Percentiles rank a stretch among this genome's conserved stretches.
Conservation (phyloP, 139 green algal genomes). For the Asterochloris erici region DNA sequence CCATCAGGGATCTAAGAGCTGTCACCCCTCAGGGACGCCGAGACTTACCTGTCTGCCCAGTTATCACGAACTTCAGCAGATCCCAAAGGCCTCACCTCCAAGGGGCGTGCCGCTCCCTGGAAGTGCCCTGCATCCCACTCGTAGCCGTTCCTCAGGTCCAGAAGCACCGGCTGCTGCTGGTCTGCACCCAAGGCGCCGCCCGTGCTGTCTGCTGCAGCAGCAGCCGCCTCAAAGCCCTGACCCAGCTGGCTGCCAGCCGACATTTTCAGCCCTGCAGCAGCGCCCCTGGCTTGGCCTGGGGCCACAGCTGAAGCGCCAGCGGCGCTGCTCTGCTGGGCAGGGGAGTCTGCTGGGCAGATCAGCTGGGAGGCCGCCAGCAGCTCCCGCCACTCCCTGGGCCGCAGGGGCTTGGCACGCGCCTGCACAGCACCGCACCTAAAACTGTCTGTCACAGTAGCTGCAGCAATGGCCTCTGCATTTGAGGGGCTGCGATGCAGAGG, state of each 20-base stretch:
- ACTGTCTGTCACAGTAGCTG: too few relatives aligned
- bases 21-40: too few relatives aligned
- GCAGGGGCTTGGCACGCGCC: slow-evolving; percentile 55
- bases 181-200: too few relatives aligned
- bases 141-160: slow-evolving; percentile 97
- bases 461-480: not conserved
- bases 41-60: too few relatives aligned
- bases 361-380: slow-evolving; percentile 44
- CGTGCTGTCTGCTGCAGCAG: too few relatives aligned
- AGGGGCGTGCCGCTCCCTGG: slow-evolving; percentile 65
- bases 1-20: too few relatives aligned
- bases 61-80: too few relatives aligned
- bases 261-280: not conserved
- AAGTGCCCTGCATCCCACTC: slow-evolving; percentile 99
- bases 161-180: slow-evolving; percentile 50
- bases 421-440: not conserved
- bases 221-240: too few relatives aligned
- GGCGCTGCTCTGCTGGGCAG: not conserved
- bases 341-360: not conserved
- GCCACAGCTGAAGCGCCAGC: not conserved
- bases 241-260: not conserved
- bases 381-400: slow-evolving; percentile 55
- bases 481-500: not conserved
- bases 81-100: slow-evolving; percentile 32
- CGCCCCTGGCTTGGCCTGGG: not conserved